These are phyloP conservation scores for Russula virescens DNA, from an alignment of 768 basidiomycete species.

Conservation along the genomic window DNA sequence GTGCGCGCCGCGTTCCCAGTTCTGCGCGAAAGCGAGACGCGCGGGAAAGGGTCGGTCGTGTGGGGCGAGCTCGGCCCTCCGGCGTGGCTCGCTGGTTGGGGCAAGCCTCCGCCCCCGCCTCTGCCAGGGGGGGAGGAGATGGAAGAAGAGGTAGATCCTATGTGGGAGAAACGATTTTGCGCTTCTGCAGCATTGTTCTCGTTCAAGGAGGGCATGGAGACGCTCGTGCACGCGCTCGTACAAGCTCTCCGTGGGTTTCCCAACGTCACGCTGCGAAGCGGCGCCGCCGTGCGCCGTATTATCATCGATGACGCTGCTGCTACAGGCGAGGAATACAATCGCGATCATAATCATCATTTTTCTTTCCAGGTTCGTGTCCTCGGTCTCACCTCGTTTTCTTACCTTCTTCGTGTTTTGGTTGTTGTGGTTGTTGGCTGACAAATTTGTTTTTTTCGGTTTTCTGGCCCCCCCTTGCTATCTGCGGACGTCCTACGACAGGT, in stretches of 20 bases:
- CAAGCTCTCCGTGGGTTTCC: constrained; percentile 37
- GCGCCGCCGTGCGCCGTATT: constrained; percentile 37
- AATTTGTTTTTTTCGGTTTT: too few species aligned
- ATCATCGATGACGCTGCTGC: constrained; percentile 17
- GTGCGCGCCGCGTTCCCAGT: constrained; percentile 72
- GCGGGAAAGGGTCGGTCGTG: constrained; percentile 65
- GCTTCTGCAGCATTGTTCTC: constrained; percentile 67
- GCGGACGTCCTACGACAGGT: constrained; percentile 30
- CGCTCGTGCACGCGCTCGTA: constrained; percentile 54
- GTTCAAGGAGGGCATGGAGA: constrained; percentile 69
- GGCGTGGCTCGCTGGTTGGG: constrained; percentile 15
- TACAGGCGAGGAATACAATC: constrained; percentile 26
- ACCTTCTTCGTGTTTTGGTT: too few species aligned
- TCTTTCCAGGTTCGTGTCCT: constrained; percentile 41
- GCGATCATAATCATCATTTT: constrained; percentile 17
- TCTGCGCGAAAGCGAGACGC: constrained; percentile 63
- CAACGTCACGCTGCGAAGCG: constrained; percentile 55
- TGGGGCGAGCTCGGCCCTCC: constrained; percentile 44
- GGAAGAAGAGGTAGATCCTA: constrained; percentile 32
- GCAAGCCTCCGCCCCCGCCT: not conserved
- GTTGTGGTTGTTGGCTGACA: too few species aligned
- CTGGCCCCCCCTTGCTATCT: too few species aligned
- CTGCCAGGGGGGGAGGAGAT: constrained; percentile 39
- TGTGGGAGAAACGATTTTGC: constrained; percentile 38
- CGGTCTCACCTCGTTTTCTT: too few species aligned